phyloP scores from a whole-genome alignment of 257 asterid genomes.

The Verbascum thapsus region DNA sequence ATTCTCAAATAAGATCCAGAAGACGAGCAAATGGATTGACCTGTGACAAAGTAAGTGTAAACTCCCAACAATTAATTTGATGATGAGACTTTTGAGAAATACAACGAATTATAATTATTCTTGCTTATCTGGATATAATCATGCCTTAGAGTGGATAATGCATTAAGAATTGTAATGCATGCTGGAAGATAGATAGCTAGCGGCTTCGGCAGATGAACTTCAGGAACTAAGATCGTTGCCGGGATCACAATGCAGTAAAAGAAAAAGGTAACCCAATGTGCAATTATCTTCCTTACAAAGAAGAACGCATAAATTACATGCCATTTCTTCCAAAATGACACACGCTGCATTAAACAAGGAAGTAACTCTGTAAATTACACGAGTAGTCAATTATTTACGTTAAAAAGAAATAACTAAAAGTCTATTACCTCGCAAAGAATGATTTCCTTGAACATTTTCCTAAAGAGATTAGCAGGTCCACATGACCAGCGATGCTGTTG shows the following conservation, averaged over 20 bases:
- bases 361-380: constrained; percentile 24
- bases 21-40: constrained; percentile 72
- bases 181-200: constrained; percentile 92
- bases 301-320: constrained; percentile 75
- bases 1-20: constrained; percentile 83
- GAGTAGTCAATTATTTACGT: neutral
- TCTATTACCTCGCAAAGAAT: constrained; percentile 55
- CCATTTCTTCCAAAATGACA: constrained; percentile 69
- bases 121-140: constrained; percentile 25
- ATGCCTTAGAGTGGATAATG: constrained; percentile 75
- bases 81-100: constrained; percentile 16
- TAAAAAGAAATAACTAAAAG: constrained; percentile 17
- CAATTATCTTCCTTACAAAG: constrained; percentile 91
- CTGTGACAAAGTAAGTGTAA: constrained; percentile 43
- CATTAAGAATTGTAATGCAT: constrained; percentile 74
- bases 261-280: constrained; percentile 93
- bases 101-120: constrained; percentile 36
- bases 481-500: constrained; percentile 97
- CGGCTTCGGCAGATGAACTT: constrained; percentile 71
- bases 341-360: constrained; percentile 59
- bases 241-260: constrained; percentile 86
- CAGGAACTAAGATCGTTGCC: constrained; percentile 79
- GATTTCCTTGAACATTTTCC: constrained; percentile 76
- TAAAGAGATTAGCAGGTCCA: constrained; percentile 87
- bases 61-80: constrained; percentile 13